A percentile compares a stretch with the other conserved stretches of the same genome.
Conservation (phyloP, 1,284 basidiomycete species). For the Malassezia brasiliensis region DNA sequence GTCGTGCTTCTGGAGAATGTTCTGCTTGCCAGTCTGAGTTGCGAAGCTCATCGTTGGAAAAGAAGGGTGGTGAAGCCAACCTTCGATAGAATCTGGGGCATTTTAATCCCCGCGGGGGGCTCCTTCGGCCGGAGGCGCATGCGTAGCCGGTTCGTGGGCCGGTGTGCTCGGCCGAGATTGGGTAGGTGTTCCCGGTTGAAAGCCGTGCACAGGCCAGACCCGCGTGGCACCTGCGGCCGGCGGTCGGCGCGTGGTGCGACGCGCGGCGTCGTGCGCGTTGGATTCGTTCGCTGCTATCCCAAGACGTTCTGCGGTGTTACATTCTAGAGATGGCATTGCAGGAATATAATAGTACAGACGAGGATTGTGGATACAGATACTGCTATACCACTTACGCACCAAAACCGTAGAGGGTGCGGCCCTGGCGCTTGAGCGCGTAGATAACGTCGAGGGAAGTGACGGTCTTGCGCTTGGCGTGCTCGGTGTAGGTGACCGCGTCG, state of each 20-base stretch:
- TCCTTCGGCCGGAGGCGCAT: neutral
- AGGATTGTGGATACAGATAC: conserved; percentile 4
- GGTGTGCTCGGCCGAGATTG: no score
- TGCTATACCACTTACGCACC: conserved; percentile 30
- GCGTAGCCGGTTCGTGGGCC: neutral
- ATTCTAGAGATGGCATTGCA: conserved; percentile 14
- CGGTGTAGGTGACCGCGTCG: conserved; percentile 80
- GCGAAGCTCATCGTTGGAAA: conserved; percentile 16
- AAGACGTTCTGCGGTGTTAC: neutral
- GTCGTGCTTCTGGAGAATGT: conserved; percentile 32
- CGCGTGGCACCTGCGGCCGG: no score
- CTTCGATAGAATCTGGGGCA: neutral
- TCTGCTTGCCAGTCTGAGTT: conserved; percentile 12
- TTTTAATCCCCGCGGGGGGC: conserved; percentile 3
- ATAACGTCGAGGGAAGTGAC: conserved; percentile 84
- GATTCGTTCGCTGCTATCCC: neutral
- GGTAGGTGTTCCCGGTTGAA: no score
- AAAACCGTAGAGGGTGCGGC: conserved; percentile 67
- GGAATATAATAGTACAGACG: conserved; percentile 17
- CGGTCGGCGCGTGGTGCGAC: no score
- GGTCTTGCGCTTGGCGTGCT: conserved; percentile 87
- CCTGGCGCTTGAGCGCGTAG: conserved; percentile 76
- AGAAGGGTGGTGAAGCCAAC: neutral
- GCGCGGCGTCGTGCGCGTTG: no score
- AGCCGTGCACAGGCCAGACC: no score